Percentiles rank a stretch among this genome's conserved stretches.
phyloP scores from a whole-genome alignment of 2,329 filamentous ascomycete species.

The Simplicillium sp. region DNA sequence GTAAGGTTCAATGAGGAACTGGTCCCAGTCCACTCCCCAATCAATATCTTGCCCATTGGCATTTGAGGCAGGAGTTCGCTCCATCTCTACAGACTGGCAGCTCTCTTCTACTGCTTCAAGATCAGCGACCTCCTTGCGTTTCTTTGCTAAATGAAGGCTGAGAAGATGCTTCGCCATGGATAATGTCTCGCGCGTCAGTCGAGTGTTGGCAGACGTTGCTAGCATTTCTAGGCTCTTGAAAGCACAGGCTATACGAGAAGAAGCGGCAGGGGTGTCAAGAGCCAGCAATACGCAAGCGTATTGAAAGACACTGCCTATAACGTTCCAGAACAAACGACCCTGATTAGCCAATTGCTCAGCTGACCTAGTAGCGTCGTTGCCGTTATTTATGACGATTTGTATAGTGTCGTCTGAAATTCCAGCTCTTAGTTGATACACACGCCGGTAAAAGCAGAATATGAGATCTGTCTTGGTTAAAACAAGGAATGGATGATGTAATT shows the following conservation, averaged over 20 bases:
- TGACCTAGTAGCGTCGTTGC: conserved; percentile 10
- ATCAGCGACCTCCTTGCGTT: conserved; percentile 10
- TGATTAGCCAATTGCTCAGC: conserved; percentile 9
- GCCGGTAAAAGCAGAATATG: conserved; percentile 14
- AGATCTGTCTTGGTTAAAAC: conserved; percentile 12
- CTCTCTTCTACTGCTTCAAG: conserved; percentile 11
- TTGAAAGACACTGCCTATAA: conserved; percentile 14
- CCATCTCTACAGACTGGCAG: conserved; percentile 5
- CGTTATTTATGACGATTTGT: conserved; percentile 8
- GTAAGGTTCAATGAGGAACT: conserved; percentile 12
- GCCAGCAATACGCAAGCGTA: conserved; percentile 13
- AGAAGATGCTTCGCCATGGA: conserved; percentile 12
- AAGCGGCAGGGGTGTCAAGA: conserved; percentile 10
- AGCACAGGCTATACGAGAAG: conserved; percentile 5
- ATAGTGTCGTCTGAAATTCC: conserved; percentile 9
- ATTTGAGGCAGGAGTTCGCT: conserved; percentile 3
- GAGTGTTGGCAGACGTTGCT: conserved; percentile 9
- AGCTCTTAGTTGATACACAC: conserved; percentile 12
- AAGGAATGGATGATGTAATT: conserved; percentile 10
- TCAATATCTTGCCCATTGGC: conserved; percentile 5
- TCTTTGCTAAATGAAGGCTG: conserved; percentile 9
- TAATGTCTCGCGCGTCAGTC: conserved; percentile 11
- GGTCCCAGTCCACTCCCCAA: conserved; percentile 11
- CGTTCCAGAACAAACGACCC: conserved; percentile 13
- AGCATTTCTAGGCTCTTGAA: conserved; percentile 11